These are phyloP conservation scores for Fusarium sp. DNA, from an alignment of 2,329 filamentous ascomycete species.

Conservation along the genomic window DNA sequence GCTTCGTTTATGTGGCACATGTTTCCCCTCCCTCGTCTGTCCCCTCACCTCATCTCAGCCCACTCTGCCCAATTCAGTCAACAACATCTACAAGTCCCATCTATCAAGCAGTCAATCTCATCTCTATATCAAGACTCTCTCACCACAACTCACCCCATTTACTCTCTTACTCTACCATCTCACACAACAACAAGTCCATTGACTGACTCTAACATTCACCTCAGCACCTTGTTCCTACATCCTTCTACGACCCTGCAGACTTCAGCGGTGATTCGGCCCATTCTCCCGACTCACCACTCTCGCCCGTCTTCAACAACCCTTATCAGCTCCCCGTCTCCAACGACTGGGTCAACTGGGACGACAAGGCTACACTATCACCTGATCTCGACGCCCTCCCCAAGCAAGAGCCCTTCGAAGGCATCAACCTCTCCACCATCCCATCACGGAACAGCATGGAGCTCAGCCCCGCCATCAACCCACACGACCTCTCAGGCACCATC, in stretches of 20 bases:
- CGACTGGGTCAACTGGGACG: slow-evolving; percentile 43
- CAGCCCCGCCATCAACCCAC: slow-evolving; percentile 42
- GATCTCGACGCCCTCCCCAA: slow-evolving; percentile 41
- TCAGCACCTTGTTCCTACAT: slow-evolving; percentile 35
- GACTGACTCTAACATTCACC: slow-evolving; percentile 13
- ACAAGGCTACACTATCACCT: slow-evolving; percentile 42
- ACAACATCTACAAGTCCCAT: slow-evolving; percentile 4
- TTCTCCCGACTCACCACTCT: slow-evolving; percentile 42
- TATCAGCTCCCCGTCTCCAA: slow-evolving; percentile 42
- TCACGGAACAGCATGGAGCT: slow-evolving; percentile 42
- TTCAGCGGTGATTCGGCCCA: slow-evolving; percentile 43
- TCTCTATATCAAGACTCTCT: slow-evolving; percentile 33
- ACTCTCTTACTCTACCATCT: neutral
- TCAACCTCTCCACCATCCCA: slow-evolving; percentile 40
- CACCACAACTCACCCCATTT: slow-evolving; percentile 30
- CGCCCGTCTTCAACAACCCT: slow-evolving; percentile 41
- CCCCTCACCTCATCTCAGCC: slow-evolving; percentile 37
- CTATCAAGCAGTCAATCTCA: slow-evolving; percentile 15
- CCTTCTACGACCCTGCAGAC: slow-evolving; percentile 43
- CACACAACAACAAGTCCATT: neutral
- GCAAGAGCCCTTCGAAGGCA: slow-evolving; percentile 42
- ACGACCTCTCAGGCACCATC: slow-evolving; percentile 40
- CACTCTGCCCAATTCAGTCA: slow-evolving; percentile 29
- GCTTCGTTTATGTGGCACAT: slow-evolving; percentile 41
- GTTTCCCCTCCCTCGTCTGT: slow-evolving; percentile 23